Conservation (phyloP, 164 flowering plant genomes). For the Magnolia changhungtana region DNA sequence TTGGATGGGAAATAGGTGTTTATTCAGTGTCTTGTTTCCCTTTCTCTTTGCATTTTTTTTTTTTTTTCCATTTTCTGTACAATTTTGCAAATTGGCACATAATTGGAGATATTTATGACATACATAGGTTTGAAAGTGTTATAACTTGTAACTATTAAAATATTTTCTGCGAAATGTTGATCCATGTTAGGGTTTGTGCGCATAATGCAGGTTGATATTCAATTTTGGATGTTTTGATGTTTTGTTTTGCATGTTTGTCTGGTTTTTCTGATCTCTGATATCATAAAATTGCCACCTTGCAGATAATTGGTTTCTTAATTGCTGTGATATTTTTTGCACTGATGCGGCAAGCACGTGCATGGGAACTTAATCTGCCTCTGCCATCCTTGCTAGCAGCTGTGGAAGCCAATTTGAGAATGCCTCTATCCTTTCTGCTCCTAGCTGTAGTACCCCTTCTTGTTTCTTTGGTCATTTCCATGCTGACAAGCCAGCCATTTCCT, state of each 20-base stretch:
- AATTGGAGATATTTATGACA: no score
- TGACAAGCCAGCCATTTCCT: constrained; percentile 51
- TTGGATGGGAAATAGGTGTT: no score
- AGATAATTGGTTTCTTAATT: constrained; percentile 75
- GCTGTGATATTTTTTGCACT: constrained; percentile 77
- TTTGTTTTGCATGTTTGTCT: neutral
- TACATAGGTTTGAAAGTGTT: no score
- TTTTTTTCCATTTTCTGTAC: no score
- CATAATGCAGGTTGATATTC: no score
- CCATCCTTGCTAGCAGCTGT: constrained; percentile 80
- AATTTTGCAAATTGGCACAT: no score
- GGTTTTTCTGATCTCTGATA: neutral
- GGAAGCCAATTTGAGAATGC: constrained; percentile 74
- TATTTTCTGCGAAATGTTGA: no score
- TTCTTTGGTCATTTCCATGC: constrained; percentile 52
- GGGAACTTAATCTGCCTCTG: constrained; percentile 74
- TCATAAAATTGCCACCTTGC: constrained; percentile 26
- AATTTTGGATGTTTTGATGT: neutral
- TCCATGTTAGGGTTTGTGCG: no score
- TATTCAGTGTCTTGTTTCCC: no score
- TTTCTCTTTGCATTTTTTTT: no score
- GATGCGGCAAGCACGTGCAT: constrained; percentile 82
- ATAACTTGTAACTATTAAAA: no score
- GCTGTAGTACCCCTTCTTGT: constrained; percentile 52
- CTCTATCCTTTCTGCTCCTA: constrained; percentile 54